Evolutionary conservation across 441 rosid species (phyloP).

Genomic region (Mallotus japonicus): DNA sequence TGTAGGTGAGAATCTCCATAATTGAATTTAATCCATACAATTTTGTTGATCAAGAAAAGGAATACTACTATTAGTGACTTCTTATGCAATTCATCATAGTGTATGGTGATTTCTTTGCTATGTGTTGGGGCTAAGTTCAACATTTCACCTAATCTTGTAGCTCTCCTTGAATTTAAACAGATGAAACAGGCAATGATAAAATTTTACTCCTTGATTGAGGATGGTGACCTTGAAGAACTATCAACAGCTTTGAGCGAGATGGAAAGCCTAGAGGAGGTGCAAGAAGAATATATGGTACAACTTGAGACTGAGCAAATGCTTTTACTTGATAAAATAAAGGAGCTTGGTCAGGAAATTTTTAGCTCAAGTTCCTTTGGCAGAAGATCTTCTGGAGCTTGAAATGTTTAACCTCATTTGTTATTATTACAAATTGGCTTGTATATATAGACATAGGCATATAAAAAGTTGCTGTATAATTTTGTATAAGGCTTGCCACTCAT

Average conservation of each 20-base stretch:
- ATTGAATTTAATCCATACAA: too few species aligned
- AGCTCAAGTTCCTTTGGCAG: constrained; percentile 49
- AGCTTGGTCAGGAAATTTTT: constrained; percentile 80
- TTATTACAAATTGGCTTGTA: too few species aligned
- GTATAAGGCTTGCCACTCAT: too few species aligned
- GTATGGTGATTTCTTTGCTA: background rate
- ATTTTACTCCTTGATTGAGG: constrained; percentile 58
- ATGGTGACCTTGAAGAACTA: constrained; percentile 58
- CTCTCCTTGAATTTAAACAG: constrained; percentile 19
- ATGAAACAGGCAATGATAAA: constrained; percentile 65
- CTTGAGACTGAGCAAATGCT: constrained; percentile 83
- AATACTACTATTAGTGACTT: too few species aligned
- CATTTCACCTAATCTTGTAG: background rate
- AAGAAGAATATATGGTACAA: constrained; percentile 76
- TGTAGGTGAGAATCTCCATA: too few species aligned
- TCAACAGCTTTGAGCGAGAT: constrained; percentile 59
- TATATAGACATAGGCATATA: too few species aligned
- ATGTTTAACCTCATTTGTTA: background rate
- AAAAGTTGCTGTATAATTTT: too few species aligned
- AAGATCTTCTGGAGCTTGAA: constrained; percentile 35
- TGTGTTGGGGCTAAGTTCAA: background rate
- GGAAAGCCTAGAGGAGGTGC: constrained; percentile 68
- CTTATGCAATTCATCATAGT: too few species aligned
- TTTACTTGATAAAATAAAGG: constrained; percentile 74
- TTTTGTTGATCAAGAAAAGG: too few species aligned